Evolutionary conservation across 352 stramenopile genomes (phyloP), one percentile per base, ranked within the genome.

Genomic region (Phytopythium cucurbitacearum): DNA sequence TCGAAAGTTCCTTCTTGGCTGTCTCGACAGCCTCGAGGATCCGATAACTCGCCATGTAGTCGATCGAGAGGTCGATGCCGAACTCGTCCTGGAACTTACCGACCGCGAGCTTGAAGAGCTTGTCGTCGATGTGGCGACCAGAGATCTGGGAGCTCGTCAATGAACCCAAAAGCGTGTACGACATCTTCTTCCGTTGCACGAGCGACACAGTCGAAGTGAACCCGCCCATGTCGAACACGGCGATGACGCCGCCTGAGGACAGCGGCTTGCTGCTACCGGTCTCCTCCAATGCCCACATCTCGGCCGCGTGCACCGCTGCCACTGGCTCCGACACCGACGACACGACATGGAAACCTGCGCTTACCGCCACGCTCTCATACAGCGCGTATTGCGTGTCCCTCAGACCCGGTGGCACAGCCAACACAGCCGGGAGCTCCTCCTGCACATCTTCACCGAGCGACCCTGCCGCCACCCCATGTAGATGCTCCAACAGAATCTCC

Each of bases 1-100:
- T 76, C 13, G 76, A 87, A 10, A 91, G 62, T 56, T 91, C 80
- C 21, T 77, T 73, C 61, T 91, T 91, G 8, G 80, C 80, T n/a
- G 68, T 51, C 43, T 91, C 76, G 0, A 86, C 76, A 5, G 80
- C 76, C 33, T 91, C 76, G 10, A 84, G 45, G 36, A 91, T 80
- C 21, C 80, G 78, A 51, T 84, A 83, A 51, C 74, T 80, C 11
- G 80, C 80, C 67, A 89, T 73, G 37, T 72, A 78, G 44, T 91
- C 80, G 13, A 84, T 79, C 1, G 74, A 83, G 15, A 91, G 57
- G 40, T 91, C 76, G 56, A 91, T 91, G 8, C 60, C 63, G 5
- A 65, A 63, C 15, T 91, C 62, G 37, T 71, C 40, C 28, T 78
- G 40, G 61, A 91, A 91, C 35, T 76, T 71, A 15, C 70, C 53